Evolutionary conservation across 192 early-diverging fungal species (phyloP), one percentile per base, ranked within the genome.

Genomic region (Backusella tarrabulga): DNA sequence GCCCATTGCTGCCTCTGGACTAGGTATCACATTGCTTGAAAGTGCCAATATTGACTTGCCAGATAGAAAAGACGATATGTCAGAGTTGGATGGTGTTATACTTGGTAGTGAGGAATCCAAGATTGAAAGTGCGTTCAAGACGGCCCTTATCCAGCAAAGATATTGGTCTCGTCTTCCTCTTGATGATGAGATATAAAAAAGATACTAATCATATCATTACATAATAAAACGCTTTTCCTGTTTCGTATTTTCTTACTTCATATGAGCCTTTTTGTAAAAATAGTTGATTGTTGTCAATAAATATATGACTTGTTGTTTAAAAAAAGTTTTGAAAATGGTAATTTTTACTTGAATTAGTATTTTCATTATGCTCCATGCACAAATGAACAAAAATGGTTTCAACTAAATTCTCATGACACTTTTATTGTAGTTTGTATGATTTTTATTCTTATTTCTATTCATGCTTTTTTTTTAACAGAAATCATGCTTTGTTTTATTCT

Each of bases 141-240:
- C 34, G 21, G 56, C 70, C 4, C 26, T 77, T 41, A 38, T 66
- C 2, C 76, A 77, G 12, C 76, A 77, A 15, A 34, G 70, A n/a
- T 77, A 72, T 54, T 77, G 76, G 76, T 34, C 68, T n/a, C 19
- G 70, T 15, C 36, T 77, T 14, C 76, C 76, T 63, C 23, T 77
- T 35, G 76, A 77, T 50, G 1, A 29, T 41, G n/a, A 41, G 12
- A 50, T 46, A 6, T 72, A 50, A 71, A 40, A 23, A 56, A 23
- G 0, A 23, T 29, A 3, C 32, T 0, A 32, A 2, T 4, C 3
- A 9, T 1, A 60, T 60, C 1, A 7, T 60, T 60, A 9, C 21
- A 60, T 60, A 26, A 23, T 23, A 23, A 26, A 21, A 23, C 8
- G 9, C 26, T 60, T 60, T 23, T 2, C 54, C 23, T 32, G 1